These are phyloP conservation scores for Cladosporium sp. DNA, from an alignment of 2,329 filamentous ascomycete species.

Conservation along the genomic window DNA sequence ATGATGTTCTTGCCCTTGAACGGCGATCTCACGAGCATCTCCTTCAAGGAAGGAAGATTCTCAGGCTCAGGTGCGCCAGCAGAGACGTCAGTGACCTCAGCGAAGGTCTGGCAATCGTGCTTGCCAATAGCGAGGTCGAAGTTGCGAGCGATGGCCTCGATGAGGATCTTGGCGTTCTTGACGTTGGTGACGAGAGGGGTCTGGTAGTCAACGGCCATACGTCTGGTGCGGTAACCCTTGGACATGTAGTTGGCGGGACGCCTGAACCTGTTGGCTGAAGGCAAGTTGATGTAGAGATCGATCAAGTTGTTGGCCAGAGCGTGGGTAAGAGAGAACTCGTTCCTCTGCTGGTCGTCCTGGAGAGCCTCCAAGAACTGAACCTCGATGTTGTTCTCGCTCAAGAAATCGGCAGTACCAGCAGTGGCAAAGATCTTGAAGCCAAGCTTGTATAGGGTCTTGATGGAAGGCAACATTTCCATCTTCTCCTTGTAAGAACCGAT, in stretches of 20 bases:
- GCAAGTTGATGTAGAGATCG: constrained; percentile 97
- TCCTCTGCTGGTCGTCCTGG: constrained; percentile 74
- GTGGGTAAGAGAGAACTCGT: constrained; percentile 94
- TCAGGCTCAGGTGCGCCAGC: constrained; percentile 41
- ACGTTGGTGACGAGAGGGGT: constrained; percentile 97
- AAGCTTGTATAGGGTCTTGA: constrained; percentile 81
- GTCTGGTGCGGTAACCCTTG: constrained; percentile 90
- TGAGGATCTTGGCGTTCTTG: constrained; percentile 96
- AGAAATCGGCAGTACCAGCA: constrained; percentile 91
- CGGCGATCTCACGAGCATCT: constrained; percentile 71
- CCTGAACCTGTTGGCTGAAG: constrained; percentile 96
- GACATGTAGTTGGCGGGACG: constrained; percentile 98
- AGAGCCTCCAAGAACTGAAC: constrained; percentile 93
- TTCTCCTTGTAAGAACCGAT: constrained; percentile 98
- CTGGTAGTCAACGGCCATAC: constrained; percentile 98
- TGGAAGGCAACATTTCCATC: constrained; percentile 90
- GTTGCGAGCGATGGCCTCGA: constrained; percentile 88
- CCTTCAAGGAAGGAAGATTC: constrained; percentile 52
- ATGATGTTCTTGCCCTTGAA: constrained; percentile 90
- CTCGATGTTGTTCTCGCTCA: constrained; percentile 85
- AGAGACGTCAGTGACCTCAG: constrained; percentile 32
- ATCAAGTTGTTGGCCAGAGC: constrained; percentile 97
- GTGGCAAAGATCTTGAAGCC: constrained; percentile 96
- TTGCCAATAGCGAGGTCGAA: constrained; percentile 78
- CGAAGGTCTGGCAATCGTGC: constrained; percentile 86